Percentiles rank a stretch among this genome's conserved stretches.
phyloP scores from a whole-genome alignment of 169 alveolate genomes.

The Amoebophrya sp. region DNA sequence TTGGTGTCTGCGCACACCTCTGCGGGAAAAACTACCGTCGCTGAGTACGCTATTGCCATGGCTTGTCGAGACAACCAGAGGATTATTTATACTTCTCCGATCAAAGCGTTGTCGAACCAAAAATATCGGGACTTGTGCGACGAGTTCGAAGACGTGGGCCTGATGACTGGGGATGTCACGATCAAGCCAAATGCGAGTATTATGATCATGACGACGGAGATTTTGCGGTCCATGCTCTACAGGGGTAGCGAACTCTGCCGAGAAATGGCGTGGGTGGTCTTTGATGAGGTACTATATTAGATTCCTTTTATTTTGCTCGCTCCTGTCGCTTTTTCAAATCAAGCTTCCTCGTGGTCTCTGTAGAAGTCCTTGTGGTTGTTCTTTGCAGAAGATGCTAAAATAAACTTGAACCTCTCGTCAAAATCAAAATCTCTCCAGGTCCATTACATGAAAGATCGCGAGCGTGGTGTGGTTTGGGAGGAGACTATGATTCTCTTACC shows the following conservation, averaged over 20 bases:
- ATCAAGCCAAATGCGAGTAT: slow-evolving; percentile 94
- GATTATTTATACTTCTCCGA: slow-evolving; percentile 98
- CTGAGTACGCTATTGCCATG: slow-evolving; percentile 98
- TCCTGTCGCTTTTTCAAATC: not conserved
- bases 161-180: slow-evolving; percentile 99
- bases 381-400: too few species aligned
- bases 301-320: not conserved
- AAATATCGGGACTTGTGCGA: slow-evolving; percentile 95
- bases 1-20: slow-evolving; percentile 99
- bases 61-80: slow-evolving; percentile 90
- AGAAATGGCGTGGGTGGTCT: slow-evolving; percentile 74
- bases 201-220: slow-evolving; percentile 98
- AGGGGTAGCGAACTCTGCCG: slow-evolving; percentile 93
- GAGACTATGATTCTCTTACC: slow-evolving; percentile 89
- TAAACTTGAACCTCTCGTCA: too few species aligned
- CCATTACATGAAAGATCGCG: slow-evolving; percentile 99
- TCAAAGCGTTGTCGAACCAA: slow-evolving; percentile 95
- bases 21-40: slow-evolving; percentile 99
- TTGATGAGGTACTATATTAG: slow-evolving; percentile 31
- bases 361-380: too few species aligned
- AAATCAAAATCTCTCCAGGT: slow-evolving; percentile 95
- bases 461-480: slow-evolving; percentile 99
- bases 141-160: slow-evolving; percentile 96
- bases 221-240: slow-evolving; percentile 92
- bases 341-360: not conserved